A percentile compares a stretch with the other conserved stretches of the same genome.
Evolutionary conservation across 169 alveolate genomes (phyloP).

Genomic region (Eimeria tenella): DNA sequence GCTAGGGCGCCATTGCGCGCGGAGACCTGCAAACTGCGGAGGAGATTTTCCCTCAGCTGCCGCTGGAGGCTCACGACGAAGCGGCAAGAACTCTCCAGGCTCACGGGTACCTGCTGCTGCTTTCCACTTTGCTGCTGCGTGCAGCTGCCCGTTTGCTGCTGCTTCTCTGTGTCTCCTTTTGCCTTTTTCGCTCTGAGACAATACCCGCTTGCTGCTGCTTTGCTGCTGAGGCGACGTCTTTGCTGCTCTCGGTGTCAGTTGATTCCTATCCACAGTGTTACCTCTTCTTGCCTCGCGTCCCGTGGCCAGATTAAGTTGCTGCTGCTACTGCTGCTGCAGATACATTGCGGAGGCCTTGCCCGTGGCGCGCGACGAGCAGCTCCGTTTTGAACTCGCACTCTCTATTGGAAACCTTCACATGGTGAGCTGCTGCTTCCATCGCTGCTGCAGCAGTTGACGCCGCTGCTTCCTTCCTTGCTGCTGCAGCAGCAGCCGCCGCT

Average conservation of each 20-base stretch:
- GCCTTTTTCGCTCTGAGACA: background rate
- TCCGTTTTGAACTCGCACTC: conserved; percentile 49
- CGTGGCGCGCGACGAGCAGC: conserved; percentile 52
- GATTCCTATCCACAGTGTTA: too few species aligned
- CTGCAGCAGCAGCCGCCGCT: background rate
- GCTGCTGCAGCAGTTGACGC: background rate
- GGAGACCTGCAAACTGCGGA: conserved; percentile 12
- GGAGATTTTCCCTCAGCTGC: conserved; percentile 44
- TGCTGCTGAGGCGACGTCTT: background rate
- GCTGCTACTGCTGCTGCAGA: conserved; percentile 26
- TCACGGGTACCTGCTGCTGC: background rate
- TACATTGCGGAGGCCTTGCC: background rate
- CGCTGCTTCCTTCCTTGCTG: background rate
- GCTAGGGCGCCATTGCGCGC: conserved; percentile 44
- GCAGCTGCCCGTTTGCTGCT: too few species aligned
- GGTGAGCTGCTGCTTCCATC: background rate
- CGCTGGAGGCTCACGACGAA: conserved; percentile 46
- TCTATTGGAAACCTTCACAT: background rate
- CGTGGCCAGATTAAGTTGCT: background rate
- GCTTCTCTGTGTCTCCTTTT: background rate
- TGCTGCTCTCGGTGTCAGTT: background rate
- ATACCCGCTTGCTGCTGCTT: background rate
- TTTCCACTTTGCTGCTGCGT: too few species aligned
- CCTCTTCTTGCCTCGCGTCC: too few species aligned
- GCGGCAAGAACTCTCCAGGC: conserved; percentile 12